Conservation (phyloP, 306 rosid species). For the Prunus mira region DNA sequence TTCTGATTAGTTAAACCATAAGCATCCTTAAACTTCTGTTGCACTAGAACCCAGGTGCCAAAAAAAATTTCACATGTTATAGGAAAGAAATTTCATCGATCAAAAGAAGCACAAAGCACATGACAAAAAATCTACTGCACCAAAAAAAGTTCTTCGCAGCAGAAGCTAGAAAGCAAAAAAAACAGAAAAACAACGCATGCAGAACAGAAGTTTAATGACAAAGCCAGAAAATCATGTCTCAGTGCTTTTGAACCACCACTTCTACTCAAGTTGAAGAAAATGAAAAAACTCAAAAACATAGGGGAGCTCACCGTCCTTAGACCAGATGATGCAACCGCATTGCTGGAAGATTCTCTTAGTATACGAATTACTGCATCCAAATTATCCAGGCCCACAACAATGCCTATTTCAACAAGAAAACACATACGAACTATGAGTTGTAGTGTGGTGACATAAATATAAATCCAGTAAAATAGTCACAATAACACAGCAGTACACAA, state of each 20-base stretch:
- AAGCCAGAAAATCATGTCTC: not conserved
- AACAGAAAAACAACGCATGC: not conserved
- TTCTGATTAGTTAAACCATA: not conserved
- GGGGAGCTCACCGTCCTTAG: slow-evolving; percentile 58
- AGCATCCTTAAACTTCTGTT: not conserved
- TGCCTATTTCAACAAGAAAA: slow-evolving; percentile 49
- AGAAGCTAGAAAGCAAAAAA: not conserved
- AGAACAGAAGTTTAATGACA: not conserved
- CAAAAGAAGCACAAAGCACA: not conserved
- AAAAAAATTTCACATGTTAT: not conserved
- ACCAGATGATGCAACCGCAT: slow-evolving; percentile 57
- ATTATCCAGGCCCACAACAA: slow-evolving; percentile 81
- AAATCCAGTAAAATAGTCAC: not conserved
- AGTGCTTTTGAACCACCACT: not conserved
- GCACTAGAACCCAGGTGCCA: not conserved
- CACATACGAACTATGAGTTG: slow-evolving; percentile 8
- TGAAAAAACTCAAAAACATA: slow-evolving; percentile 9
- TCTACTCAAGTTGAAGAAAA: not conserved
- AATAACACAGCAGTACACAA: not conserved
- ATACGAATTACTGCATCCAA: slow-evolving; percentile 70
- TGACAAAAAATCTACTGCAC: too few relatives aligned
- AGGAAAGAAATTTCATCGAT: not conserved
- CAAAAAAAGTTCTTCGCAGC: not conserved
- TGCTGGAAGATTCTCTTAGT: slow-evolving; percentile 72
- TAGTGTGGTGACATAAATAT: not conserved